Evolutionary conservation across 768 basidiomycete species (phyloP).

Genomic region (Trametes elegans): DNA sequence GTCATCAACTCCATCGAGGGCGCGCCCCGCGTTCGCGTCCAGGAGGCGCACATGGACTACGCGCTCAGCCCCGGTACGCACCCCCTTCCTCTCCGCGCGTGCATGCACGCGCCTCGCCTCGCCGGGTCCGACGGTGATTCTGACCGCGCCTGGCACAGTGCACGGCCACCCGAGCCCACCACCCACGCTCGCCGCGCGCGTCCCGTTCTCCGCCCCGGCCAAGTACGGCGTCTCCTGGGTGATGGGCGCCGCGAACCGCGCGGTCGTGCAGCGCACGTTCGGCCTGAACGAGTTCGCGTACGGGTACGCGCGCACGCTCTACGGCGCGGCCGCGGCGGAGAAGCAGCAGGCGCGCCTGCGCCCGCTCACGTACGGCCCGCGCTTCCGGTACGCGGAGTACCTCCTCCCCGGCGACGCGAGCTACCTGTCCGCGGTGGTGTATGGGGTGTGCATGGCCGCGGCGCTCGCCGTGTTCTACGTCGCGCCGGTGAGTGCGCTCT

Average conservation of each 20-base stretch:
- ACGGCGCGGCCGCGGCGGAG: background rate
- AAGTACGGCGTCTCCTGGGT: conserved; percentile 42
- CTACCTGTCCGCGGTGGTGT: conserved; percentile 38
- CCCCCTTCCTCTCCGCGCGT: background rate
- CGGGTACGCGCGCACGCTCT: conserved; percentile 11
- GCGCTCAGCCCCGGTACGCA: conserved; percentile 44
- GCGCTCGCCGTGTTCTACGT: conserved; percentile 14
- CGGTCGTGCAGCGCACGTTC: conserved; percentile 57
- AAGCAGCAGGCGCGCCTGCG: conserved; percentile 22
- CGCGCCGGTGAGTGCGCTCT: conserved; percentile 27
- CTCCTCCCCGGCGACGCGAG: conserved; percentile 32
- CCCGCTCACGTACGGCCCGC: conserved; percentile 53
- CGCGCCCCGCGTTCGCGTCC: conserved; percentile 31
- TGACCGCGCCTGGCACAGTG: conserved; percentile 11
- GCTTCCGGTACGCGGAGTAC: conserved; percentile 80
- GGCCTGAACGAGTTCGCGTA: conserved; percentile 42
- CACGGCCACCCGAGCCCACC: conserved; percentile 30
- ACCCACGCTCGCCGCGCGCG: conserved; percentile 35
- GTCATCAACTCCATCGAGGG: conserved; percentile 34
- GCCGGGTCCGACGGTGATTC: background rate
- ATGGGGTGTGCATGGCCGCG: conserved; percentile 28
- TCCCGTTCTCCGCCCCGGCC: conserved; percentile 33
- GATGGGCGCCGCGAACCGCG: conserved; percentile 45
- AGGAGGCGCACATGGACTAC: conserved; percentile 35
- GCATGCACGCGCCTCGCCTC: background rate